Base-by-base conservation (phyloP, 352 stramenopile genomes). In the Globisporangium ultimum region DNA sequence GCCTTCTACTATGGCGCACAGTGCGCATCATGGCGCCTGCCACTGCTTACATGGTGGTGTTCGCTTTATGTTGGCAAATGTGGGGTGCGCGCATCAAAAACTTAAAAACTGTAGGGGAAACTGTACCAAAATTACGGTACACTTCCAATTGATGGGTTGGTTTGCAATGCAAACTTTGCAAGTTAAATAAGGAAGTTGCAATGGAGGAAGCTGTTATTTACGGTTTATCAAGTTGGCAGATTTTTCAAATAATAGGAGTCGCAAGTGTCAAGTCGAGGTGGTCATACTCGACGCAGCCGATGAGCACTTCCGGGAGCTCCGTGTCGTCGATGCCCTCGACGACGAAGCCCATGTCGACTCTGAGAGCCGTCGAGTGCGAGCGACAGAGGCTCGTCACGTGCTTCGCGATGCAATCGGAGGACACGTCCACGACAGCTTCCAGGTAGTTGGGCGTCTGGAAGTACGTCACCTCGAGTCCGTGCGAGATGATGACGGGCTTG, bases 281-380 rank as follows among this genome's bases (percentile, higher is more conserved):
- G 38, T 90, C 80, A 67, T 91, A 91, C 67, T 88, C 70, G 32
- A 93, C 76, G 60, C 83, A 91, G 20, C 78, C 71, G 24, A 95
- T 66, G n/a, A 95, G 66, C n/a, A 78, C 70, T 54, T 95, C 86
- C 0, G 86, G 86, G 15, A 95, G 72, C 51, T 95, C 86, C 2
- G 63, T 61, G 53, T 90, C 76, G 28, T 74, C 63, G 45, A 76
- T 62, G n/a, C 78, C 86, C 61, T 95, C 86, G 22, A 93, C 52
- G 22, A 95, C 84, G 56, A 91, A 90, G 28, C 78, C 86, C 52
- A 95, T 88, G 59, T 93, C 80, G 2, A 92, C 77, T 32, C 79
- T 83, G 13, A 95, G 70, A 0, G 67, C 66, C 34, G 77, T 82
- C 28, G 74, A 84, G 51, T 89, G 76, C 24, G 76, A 88, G 18